Conservation (phyloP, 768 basidiomycete species). For the Boletus fagicola region DNA sequence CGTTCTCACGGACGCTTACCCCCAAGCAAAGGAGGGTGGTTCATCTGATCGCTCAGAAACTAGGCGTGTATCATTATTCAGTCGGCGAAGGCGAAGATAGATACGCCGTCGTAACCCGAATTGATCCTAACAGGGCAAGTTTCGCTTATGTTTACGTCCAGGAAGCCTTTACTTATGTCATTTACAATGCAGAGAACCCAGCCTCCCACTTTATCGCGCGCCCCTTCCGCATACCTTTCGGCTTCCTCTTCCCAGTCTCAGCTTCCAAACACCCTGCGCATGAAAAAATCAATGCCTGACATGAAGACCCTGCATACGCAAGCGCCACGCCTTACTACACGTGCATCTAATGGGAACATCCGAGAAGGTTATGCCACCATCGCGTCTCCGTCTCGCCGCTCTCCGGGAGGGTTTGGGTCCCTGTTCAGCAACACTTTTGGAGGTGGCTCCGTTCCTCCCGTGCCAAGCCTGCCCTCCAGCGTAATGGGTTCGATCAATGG, state of each 20-base stretch:
- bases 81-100: conserved; percentile 91
- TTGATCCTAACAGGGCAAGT: conserved; percentile 78
- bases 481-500: conserved; percentile 47
- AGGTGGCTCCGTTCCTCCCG: conserved; percentile 59
- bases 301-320: conserved; percentile 84
- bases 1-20: conserved; percentile 84
- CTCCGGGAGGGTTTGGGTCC: conserved; percentile 68
- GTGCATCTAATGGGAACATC: conserved; percentile 87
- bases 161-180: conserved; percentile 16
- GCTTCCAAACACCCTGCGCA: conserved; percentile 59
- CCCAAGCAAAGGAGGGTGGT: conserved; percentile 89
- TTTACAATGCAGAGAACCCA: conserved; percentile 41
- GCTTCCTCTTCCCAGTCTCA: conserved; percentile 46
- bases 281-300: conserved; percentile 99
- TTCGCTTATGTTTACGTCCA: conserved; percentile 18
- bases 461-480: conserved; percentile 70
- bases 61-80: conserved; percentile 93
- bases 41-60: conserved; percentile 93
- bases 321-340: conserved; percentile 74
- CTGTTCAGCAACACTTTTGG: conserved; percentile 54
- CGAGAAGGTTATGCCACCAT: conserved; percentile 85
- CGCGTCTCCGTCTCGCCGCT: conserved; percentile 75
- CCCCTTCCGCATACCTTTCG: conserved; percentile 76
- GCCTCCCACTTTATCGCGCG: conserved; percentile 64
- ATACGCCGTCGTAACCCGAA: conserved; percentile 91